Evolutionary conservation across 2,329 filamentous ascomycete genomes (phyloP).

Genomic region (Trichoderma arundinaceum): DNA sequence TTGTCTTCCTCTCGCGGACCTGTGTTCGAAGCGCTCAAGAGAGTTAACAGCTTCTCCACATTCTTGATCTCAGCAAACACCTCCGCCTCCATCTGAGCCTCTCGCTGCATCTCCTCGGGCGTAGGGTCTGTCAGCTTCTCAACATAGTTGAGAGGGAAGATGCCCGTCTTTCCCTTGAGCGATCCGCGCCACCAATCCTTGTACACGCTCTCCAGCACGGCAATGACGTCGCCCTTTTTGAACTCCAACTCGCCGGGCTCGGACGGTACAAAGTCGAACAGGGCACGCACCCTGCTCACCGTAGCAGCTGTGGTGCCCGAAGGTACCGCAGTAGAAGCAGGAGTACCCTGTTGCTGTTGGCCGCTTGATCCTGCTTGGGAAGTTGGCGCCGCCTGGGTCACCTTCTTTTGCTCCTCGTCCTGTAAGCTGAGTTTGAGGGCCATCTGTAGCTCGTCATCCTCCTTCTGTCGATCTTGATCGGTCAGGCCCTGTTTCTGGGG

Average conservation of each 20-base stretch:
- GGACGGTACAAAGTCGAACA: conserved; percentile 94
- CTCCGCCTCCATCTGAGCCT: conserved; percentile 90
- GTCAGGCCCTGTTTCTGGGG: conserved; percentile 93
- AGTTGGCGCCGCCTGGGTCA: conserved; percentile 43
- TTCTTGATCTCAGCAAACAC: conserved; percentile 70
- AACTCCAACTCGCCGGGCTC: conserved; percentile 96
- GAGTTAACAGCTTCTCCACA: conserved; percentile 74
- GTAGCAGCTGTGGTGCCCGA: conserved; percentile 94
- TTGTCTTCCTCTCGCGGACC: conserved; percentile 87
- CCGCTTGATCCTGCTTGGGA: conserved; percentile 47
- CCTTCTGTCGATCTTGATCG: conserved; percentile 86
- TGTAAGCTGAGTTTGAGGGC: conserved; percentile 90
- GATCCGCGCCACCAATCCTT: conserved; percentile 99
- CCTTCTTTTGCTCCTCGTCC: conserved; percentile 73
- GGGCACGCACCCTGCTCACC: conserved; percentile 88
- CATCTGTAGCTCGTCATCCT: conserved; percentile 97
- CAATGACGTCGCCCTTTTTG: conserved; percentile 95
- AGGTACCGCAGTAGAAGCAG: conserved; percentile 61
- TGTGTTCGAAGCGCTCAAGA: conserved; percentile 85
- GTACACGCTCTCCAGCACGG: conserved; percentile 95
- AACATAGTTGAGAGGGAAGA: conserved; percentile 98
- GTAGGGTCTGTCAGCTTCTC: conserved; percentile 97
- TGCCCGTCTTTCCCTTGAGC: conserved; percentile 90
- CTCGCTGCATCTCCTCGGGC: conserved; percentile 88
- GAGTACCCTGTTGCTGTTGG: conserved; percentile 45